phyloP scores from a whole-genome alignment of 2,329 filamentous ascomycete genomes.

The Sporothrix inflata region DNA sequence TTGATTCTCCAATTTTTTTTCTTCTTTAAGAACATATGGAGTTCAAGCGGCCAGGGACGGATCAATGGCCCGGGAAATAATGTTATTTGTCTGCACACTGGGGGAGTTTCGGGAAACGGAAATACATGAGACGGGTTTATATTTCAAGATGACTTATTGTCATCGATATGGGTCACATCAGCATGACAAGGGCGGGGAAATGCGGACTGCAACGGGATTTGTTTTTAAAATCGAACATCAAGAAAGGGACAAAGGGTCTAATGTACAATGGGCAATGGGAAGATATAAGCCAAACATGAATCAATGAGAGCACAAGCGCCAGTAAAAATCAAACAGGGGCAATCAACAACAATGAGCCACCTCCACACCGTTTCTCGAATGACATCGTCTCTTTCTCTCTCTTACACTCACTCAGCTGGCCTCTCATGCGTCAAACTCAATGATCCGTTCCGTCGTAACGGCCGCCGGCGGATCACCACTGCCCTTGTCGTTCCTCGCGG shows the following conservation, averaged over 20 bases:
- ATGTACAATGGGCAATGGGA: conserved; percentile 12
- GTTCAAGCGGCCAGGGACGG: neutral
- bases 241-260: conserved; percentile 9
- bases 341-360: neutral
- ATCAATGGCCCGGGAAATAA: too few relatives aligned
- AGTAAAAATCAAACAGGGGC: conserved; percentile 4
- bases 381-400: neutral
- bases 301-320: conserved; percentile 12
- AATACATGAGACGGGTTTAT: neutral
- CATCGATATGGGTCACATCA: neutral
- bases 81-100: neutral
- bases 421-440: conserved; percentile 52
- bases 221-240: neutral
- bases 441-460: conserved; percentile 39
- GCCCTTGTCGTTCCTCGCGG: conserved; percentile 27
- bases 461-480: neutral
- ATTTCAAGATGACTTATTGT: neutral
- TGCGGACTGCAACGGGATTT: neutral
- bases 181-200: neutral
- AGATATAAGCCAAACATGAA: conserved; percentile 13
- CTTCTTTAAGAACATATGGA: neutral
- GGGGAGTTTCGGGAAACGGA: neutral
- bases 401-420: neutral
- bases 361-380: neutral
- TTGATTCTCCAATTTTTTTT: neutral